Evolutionary conservation across 2,329 filamentous ascomycete genomes (phyloP), one percentile per base, ranked within the genome.

Genomic region (Paradendryphiella salina): DNA sequence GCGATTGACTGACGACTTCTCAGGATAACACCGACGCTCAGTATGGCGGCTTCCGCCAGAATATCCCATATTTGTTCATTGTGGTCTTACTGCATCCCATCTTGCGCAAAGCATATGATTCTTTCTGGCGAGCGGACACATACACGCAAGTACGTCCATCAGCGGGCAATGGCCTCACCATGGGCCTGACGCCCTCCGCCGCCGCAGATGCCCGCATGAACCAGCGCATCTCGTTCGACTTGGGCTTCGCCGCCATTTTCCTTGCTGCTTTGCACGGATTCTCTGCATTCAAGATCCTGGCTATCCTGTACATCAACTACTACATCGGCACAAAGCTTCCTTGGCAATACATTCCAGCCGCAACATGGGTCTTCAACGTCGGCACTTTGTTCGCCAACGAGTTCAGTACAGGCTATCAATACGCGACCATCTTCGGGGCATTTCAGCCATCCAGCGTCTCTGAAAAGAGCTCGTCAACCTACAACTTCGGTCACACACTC

Each of bases 301-400:
- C 80, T 0, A 96, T 99, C 44, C 76, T 99, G 10, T 88, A 83
- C 58, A 67, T 87, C 59, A 99, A 99, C 73, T 96, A 88, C 75
- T 82, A 82, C 51, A 79, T 99, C 33, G 89, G 85, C 10, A 96
- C 84, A 5, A 76, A 75, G 33, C 73, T 96, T 10, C 90, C 91
- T 8, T 83, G 83, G 52, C 76, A 79, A 21, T 87, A 86, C 59
- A 77, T 96, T 0, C 91, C 92, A 0, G 77, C 77, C 3, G 85
- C 82, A 6, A 96, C 93, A 0, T 99, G 95, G 94, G 73, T 84
- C 3, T 97, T 96, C 78, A 96, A 96, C 65, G 83, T 99, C 47
- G 81, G 79, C 20, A 87, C 86, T 4, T 77, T 99, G 29, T 97
- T 99, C 67, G 85, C 90, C 45, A 99, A 99, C 67, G 94, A 99